These are phyloP conservation scores for Hygrophoropsis aurantiaca DNA, from an alignment of 768 basidiomycete genomes.

Conservation along the genomic window DNA sequence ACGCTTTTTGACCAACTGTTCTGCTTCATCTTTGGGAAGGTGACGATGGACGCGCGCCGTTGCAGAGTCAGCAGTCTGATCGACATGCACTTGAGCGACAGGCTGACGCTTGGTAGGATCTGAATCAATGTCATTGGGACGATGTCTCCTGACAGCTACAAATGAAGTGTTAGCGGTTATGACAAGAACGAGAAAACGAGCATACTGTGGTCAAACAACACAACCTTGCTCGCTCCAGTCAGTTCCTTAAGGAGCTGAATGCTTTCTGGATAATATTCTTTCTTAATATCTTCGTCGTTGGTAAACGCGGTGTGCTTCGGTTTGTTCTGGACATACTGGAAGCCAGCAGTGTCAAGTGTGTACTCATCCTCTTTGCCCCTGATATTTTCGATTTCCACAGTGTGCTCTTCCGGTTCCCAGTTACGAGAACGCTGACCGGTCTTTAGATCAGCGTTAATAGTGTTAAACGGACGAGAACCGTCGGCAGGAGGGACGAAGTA, in stretches of 20 bases:
- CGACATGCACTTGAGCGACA: conserved; percentile 43
- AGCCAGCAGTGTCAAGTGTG: conserved; percentile 51
- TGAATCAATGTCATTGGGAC: conserved; percentile 37
- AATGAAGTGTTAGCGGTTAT: background rate
- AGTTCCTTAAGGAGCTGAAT: conserved; percentile 55
- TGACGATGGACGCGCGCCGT: conserved; percentile 49
- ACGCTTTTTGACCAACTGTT: conserved; percentile 42
- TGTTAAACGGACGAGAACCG: conserved; percentile 40
- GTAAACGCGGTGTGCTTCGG: conserved; percentile 48
- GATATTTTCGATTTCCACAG: conserved; percentile 49
- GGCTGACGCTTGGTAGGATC: conserved; percentile 43
- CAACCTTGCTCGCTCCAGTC: conserved; percentile 59
- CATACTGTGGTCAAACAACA: conserved; percentile 69
- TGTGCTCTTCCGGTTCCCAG: conserved; percentile 35
- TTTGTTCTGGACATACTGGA: conserved; percentile 40
- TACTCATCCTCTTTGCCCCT: conserved; percentile 47
- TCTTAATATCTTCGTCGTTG: conserved; percentile 50
- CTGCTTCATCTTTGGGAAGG: conserved; percentile 45
- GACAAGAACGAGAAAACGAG: background rate
- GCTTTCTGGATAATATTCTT: conserved; percentile 63
- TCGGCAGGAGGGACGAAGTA: conserved; percentile 40
- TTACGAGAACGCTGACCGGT: conserved; percentile 31
- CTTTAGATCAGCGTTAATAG: conserved; percentile 32
- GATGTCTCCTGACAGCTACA: conserved; percentile 47
- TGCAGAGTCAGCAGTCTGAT: conserved; percentile 48